Conservation (phyloP, 192 early-diverging fungal genomes). For the Rhizophlyctis rosea region DNA sequence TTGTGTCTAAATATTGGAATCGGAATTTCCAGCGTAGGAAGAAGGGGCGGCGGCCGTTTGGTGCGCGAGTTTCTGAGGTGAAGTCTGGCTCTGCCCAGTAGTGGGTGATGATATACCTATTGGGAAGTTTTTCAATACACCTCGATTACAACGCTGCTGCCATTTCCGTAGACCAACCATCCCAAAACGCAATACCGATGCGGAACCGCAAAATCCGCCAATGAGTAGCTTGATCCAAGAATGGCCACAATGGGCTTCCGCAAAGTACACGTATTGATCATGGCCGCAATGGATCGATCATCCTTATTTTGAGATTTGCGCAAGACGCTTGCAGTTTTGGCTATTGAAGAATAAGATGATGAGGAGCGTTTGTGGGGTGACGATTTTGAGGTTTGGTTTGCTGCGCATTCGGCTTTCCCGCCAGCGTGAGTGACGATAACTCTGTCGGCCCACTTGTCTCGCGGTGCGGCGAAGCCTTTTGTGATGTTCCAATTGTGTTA, state of each 20-base stretch:
- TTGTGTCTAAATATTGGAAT: neutral
- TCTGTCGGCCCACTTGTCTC: too few species aligned
- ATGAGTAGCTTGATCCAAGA: neutral
- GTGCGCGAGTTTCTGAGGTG: neutral
- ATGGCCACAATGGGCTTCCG: neutral
- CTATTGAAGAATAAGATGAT: too few species aligned
- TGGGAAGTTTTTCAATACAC: too few species aligned
- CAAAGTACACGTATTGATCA: neutral
- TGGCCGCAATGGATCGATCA: neutral
- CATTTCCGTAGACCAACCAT: too few species aligned
- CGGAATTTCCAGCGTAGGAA: neutral
- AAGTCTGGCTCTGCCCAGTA: neutral
- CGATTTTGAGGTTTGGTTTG: too few species aligned
- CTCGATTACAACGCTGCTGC: too few species aligned
- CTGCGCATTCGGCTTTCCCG: too few species aligned
- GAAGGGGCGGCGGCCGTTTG: neutral
- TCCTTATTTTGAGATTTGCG: neutral
- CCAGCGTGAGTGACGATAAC: too few species aligned
- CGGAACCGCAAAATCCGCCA: neutral
- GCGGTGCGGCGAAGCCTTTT: too few species aligned
- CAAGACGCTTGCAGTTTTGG: too few species aligned
- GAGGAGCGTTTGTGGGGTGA: too few species aligned
- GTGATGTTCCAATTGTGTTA: too few species aligned
- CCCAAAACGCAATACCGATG: conserved; percentile 1
- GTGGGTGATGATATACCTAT: neutral